Conservation (phyloP, 331 rosid genomes). For the Malus hybrid region DNA sequence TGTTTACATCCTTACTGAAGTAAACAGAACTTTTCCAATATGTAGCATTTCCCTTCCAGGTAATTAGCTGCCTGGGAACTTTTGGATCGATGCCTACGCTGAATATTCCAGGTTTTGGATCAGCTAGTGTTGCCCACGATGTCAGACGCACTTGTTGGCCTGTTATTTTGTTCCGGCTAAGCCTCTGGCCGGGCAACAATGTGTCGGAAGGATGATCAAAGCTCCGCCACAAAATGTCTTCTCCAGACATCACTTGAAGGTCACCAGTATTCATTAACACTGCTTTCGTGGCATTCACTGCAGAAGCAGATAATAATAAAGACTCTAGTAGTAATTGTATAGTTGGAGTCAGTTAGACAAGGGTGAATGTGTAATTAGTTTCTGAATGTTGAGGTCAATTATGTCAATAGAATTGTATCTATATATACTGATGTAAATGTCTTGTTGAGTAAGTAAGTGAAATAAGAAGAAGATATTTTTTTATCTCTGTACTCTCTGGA, state of each 20-base stretch:
- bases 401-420: too few species aligned
- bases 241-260: neutral
- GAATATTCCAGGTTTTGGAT: neutral
- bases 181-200: constrained; percentile 2
- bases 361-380: too few species aligned
- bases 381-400: too few species aligned
- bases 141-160: neutral
- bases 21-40: neutral
- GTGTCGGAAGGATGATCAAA: constrained; percentile 2
- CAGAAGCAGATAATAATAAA: neutral
- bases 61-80: neutral
- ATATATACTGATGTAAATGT: too few species aligned
- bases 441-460: too few species aligned
- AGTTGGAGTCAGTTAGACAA: too few species aligned
- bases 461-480: too few species aligned
- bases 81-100: neutral
- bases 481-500: too few species aligned
- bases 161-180: neutral
- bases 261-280: constrained; percentile 1
- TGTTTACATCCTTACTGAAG: neutral
- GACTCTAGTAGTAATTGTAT: too few species aligned
- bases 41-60: neutral
- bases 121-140: neutral
- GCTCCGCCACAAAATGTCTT: constrained; percentile 9
- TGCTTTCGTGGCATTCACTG: neutral